A percentile compares a stretch with the other conserved stretches of the same genome.
Conservation (phyloP, 2,329 filamentous ascomycete species). For the Xylariaceae sp. region DNA sequence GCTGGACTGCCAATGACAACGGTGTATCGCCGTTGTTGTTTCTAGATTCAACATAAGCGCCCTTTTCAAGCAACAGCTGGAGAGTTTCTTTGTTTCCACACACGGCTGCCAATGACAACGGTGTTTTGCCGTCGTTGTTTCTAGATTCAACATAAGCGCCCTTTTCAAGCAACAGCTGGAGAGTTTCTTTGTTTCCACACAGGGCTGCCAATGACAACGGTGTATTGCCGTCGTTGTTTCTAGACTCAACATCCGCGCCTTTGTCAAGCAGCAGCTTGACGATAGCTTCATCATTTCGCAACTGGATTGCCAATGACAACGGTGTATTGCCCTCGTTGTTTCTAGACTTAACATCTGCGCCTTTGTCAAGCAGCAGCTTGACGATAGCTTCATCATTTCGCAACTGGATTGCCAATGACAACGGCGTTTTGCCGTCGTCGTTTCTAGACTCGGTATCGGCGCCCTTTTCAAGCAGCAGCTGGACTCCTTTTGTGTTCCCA, state of each 20-base stretch:
- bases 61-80: neutral
- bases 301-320: neutral
- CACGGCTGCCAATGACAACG: no score
- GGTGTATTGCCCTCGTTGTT: neutral
- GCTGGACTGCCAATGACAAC: neutral
- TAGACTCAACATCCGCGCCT: neutral
- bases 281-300: neutral
- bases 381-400: neutral
- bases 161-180: no score
- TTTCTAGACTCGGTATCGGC: neutral
- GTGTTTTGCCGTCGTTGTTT: no score
- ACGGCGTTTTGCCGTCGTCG: neutral
- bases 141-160: no score
- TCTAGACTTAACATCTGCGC: neutral
- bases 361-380: neutral
- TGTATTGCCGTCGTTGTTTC: neutral
- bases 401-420: neutral
- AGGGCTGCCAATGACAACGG: neutral
- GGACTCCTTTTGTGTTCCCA: no score
- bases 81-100: no score
- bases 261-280: neutral
- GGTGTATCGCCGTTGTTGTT: neutral
- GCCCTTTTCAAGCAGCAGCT: neutral
- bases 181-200: no score
- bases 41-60: neutral